phyloP scores from a whole-genome alignment of 2,329 filamentous ascomycete species.

The Aspergillus arachidicola region DNA sequence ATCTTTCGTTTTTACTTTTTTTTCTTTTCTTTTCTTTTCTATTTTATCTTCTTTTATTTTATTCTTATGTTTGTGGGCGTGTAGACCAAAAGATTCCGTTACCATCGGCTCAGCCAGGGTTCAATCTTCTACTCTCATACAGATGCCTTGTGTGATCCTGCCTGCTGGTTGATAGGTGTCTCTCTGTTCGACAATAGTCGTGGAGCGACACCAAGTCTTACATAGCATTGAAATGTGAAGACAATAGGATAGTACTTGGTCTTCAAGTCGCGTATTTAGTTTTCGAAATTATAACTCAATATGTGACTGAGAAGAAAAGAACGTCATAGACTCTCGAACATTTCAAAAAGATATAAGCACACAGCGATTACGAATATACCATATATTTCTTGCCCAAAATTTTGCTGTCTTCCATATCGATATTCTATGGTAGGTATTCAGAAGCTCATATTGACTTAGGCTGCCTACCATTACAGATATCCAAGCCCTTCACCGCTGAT shows the following conservation, averaged over 20 bases:
- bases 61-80: background rate
- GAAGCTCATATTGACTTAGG: background rate
- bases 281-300: background rate
- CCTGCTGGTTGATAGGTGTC: background rate
- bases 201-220: background rate
- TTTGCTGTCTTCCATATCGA: background rate
- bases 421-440: background rate
- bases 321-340: background rate
- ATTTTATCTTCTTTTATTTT: slow-evolving; percentile 5
- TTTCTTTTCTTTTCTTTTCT: background rate
- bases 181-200: background rate
- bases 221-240: background rate
- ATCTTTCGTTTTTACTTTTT: background rate
- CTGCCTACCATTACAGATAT: slow-evolving; percentile 34
- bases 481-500: slow-evolving; percentile 66
- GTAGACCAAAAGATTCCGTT: background rate
- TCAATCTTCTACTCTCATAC: background rate
- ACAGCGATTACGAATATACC: background rate
- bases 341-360: background rate
- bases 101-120: background rate
- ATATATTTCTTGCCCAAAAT: background rate
- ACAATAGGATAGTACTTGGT: background rate
- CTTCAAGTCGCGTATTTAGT: background rate
- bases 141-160: background rate
- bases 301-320: background rate